Evolutionary conservation across 202 grass and related monocot genomes (phyloP), one percentile per base, ranked within the genome.

Genomic region (Dendrocalamus latiflorus): DNA sequence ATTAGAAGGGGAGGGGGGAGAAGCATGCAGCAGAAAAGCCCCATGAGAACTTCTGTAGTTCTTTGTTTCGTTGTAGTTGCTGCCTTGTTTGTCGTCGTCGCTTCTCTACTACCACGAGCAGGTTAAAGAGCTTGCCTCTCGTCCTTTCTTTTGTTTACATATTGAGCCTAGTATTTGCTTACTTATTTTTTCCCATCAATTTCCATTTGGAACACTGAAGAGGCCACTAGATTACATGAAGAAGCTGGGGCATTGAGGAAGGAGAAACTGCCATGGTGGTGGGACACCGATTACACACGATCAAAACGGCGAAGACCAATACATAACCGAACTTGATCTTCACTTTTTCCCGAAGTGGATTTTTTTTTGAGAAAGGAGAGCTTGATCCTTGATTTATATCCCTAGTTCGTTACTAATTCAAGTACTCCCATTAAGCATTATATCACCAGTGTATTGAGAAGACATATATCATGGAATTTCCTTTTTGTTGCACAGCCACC

Each of bases 241-340:
- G 56, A 72, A 72, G 26, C 41, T 10, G 55, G 14, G 13, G 41
- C 42, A 8, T 24, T 49, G 0, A 48, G 1, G 43, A 51, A 72
- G 28, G 79, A 62, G 38, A 72, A 51, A 16, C 18, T 82, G 20
- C 79, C 79, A 72, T 82, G 79, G 79, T 82, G 79, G 79, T 82
- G 55, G 79, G 68, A 82, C 8, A 63, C 55, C n/a, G 67, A 82
- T 59, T 82, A 82, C n/a, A 63, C 22, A 24, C 55, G 68, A 53
- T 63, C 79, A 1, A 72, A 72, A 36, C 28, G 68, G 17, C 42
- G 68, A 49, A 72, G 28, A 24, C 56, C 68, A 3, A 82, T 39
- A 73, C 80, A 82, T 82, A 82, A 82, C 68, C 64, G 57, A 82
- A 4, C 20, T 45, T 7, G 13, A 22, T 18, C 55, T 34, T 48